Conservation (phyloP, 805 yeast genomes). For the Yarrowia hollandica region DNA sequence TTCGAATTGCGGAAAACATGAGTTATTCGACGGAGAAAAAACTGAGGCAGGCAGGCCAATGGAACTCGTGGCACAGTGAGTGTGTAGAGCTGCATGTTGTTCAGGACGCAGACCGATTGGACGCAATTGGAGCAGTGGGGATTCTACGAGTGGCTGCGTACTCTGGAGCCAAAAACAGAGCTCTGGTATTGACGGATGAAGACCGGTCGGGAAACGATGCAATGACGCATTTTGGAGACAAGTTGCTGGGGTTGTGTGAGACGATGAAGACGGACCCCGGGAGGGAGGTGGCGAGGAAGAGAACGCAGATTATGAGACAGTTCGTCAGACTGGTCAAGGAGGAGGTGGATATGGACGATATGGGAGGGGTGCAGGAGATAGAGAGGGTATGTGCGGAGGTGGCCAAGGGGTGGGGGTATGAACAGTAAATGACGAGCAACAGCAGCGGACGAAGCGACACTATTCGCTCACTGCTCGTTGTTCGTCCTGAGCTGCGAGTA, state of each 20-base stretch:
- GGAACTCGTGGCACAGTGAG: constrained; percentile 40
- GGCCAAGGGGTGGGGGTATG: too few species aligned
- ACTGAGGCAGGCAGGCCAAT: constrained; percentile 34
- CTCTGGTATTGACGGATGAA: constrained; percentile 32
- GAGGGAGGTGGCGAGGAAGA: not conserved
- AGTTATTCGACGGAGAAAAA: constrained; percentile 38
- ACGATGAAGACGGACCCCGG: constrained; percentile 39
- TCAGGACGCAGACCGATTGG: constrained; percentile 46
- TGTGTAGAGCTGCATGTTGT: constrained; percentile 41
- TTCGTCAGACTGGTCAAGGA: constrained; percentile 30
- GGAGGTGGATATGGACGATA: not conserved
- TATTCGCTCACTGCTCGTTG: too few species aligned
- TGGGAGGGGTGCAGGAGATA: not conserved
- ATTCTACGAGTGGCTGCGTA: constrained; percentile 42
- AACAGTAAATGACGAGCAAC: not conserved
- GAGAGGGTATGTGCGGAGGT: not conserved
- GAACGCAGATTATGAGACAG: constrained; percentile 36
- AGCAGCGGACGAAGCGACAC: too few species aligned
- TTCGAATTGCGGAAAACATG: constrained; percentile 36
- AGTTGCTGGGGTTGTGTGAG: constrained; percentile 37
- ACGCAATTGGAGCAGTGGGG: constrained; percentile 44
- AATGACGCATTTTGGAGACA: constrained; percentile 40
- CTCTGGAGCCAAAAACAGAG: constrained; percentile 37
- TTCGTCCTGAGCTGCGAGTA: too few species aligned
- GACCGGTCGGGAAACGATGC: constrained; percentile 22